Evolutionary conservation across 169 alveolate genomes (phyloP), one percentile per base, ranked within the genome.

Genomic region (Theileria parva): DNA sequence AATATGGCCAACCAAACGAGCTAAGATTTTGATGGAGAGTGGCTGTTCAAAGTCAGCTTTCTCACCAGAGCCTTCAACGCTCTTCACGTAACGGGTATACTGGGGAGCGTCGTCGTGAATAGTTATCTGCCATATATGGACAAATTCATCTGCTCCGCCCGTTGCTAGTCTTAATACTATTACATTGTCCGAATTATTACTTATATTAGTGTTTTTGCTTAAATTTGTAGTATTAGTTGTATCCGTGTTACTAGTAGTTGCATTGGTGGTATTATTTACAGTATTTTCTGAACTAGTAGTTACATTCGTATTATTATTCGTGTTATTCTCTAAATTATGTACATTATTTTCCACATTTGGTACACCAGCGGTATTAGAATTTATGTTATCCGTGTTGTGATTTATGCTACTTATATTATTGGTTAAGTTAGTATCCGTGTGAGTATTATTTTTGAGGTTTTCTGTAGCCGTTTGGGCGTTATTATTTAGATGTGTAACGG

Each of bases 111-210:
- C 85, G 67, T 89, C 91, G 21, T 93, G 91, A 7, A 92, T 91
- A 51, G 86, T 80, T 32, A 93, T 88, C 44, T 92, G 90, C 97
- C 96, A 92, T 51, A 94, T 91, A 72, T 94, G 97, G 13, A 94
- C 94, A 78, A 94, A 94, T 60, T 94, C 97, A 67, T 94, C 97
- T 0, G 97, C 97, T 27, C 97, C 97, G 27, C 95, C 95, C 8
- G 97, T 94, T 15, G 97, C 97, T 53, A 94, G 50, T n/a, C 79
- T 74, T 23, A 78, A 65, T 11, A 50, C 37, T n/a, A 55, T 30
- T 34, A 44, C 34, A 19, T 28, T 25, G 0, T 44, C 77, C 50
- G 32, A 30, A 50, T 68, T 60, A 37, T 44, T 44, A 44, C 15
- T 44, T 44, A 13, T 44, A 44, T 44, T 13, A 44, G 53, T 44